Conservation (phyloP, 768 basidiomycete species). For the Pleurotus giganteus region DNA sequence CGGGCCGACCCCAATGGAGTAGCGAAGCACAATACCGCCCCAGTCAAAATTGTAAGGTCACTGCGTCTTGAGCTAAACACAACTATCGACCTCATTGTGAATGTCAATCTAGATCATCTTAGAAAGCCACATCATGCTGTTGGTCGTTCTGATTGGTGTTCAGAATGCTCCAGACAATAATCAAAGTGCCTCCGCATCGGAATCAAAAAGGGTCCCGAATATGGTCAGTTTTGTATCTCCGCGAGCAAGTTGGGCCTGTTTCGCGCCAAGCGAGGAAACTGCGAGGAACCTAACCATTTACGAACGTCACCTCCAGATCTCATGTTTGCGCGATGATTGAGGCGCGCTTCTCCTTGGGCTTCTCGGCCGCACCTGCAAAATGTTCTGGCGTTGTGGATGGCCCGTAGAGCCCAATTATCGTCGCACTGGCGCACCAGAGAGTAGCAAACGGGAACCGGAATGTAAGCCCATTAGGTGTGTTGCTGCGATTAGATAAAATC, state of each 20-base stretch:
- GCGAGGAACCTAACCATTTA: neutral
- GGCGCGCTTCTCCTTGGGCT: neutral
- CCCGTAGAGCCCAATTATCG: too few species aligned
- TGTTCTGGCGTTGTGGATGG: too few species aligned
- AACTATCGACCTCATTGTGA: too few species aligned
- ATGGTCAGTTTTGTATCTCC: conserved; percentile 3
- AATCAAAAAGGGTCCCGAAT: neutral
- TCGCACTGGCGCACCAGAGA: neutral
- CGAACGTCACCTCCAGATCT: neutral
- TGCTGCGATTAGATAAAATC: neutral
- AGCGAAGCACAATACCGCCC: too few species aligned
- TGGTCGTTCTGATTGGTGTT: too few species aligned
- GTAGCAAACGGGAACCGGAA: neutral
- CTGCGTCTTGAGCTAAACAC: too few species aligned
- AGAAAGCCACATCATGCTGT: too few species aligned
- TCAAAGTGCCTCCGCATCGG: conserved; percentile 3
- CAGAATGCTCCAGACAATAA: too few species aligned
- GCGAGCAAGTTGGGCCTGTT: neutral
- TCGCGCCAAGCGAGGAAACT: too few species aligned
- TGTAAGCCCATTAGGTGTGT: neutral
- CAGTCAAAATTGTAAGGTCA: too few species aligned
- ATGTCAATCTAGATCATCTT: too few species aligned
- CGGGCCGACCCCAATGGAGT: neutral
- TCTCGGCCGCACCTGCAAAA: conserved; percentile 1
- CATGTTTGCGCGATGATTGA: neutral